Conservation (phyloP, 768 basidiomycete genomes). For the Gymnopilus junonius region DNA sequence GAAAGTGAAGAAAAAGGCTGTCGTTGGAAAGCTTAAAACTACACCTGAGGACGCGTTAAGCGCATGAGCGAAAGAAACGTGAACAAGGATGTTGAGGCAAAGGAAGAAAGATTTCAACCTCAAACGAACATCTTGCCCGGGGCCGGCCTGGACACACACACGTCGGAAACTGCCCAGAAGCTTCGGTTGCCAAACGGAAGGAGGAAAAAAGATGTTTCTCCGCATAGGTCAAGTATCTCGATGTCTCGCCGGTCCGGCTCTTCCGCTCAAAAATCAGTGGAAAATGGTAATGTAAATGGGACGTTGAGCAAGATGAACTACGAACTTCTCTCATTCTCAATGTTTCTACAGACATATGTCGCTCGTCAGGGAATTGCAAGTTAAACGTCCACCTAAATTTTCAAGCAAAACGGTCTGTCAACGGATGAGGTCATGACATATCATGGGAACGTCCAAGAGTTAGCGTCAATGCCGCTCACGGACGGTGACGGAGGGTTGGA, state of each 20-base stretch:
- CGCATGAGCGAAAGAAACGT: neutral
- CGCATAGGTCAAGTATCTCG: conserved; percentile 88
- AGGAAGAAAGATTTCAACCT: neutral
- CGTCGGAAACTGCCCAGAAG: neutral
- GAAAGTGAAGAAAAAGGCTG: neutral
- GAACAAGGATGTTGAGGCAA: neutral
- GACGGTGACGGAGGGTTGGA: neutral
- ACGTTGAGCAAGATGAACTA: too few species aligned
- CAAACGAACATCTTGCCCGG: neutral
- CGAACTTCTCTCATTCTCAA: too few species aligned
- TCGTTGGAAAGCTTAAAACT: neutral
- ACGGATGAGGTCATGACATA: neutral
- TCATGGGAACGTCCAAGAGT: neutral
- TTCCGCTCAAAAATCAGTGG: neutral
- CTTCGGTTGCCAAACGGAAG: neutral
- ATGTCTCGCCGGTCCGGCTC: conserved; percentile 48
- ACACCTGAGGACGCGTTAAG: neutral
- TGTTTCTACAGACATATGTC: too few species aligned
- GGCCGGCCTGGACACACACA: too few species aligned
- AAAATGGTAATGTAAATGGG: too few species aligned
- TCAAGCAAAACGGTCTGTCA: neutral
- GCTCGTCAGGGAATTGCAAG: too few species aligned
- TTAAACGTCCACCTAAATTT: neutral
- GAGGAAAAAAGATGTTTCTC: conserved; percentile 26
- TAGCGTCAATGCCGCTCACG: neutral